Conservation (phyloP, 352 stramenopile species). For the Globisporangium cystogenes region DNA sequence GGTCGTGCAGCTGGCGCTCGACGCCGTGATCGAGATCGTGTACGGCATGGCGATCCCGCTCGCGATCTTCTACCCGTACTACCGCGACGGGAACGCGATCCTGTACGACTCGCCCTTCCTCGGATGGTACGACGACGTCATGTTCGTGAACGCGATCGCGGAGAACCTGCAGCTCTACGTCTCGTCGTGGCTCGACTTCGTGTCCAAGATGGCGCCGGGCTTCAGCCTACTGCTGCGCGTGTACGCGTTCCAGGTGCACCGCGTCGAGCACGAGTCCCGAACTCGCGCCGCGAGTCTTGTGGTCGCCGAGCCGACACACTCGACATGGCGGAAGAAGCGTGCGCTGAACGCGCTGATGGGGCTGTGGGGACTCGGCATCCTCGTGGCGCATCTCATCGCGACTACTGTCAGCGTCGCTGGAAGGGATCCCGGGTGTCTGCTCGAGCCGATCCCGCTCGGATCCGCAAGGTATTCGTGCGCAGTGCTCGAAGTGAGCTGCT, state of each 20-base stretch:
- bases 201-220: conserved; percentile 6
- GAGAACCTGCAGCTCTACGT: conserved; percentile 11
- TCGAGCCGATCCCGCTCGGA: conserved; percentile 16
- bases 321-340: background rate
- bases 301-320: too few species aligned
- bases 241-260: background rate
- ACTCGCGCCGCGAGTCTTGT: background rate
- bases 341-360: conserved; percentile 3
- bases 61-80: conserved; percentile 25
- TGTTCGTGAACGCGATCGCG: conserved; percentile 8
- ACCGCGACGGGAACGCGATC: conserved; percentile 14
- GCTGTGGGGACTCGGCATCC: conserved; percentile 6
- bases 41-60: conserved; percentile 19
- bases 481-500: conserved; percentile 17
- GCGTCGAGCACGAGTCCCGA: background rate
- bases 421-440: conserved; percentile 5
- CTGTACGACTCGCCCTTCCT: conserved; percentile 8
- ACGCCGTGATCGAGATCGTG: conserved; percentile 12
- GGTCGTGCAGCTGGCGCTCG: conserved; percentile 7
- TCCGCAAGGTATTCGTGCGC: conserved; percentile 11
- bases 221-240: conserved; percentile 4
- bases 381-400: conserved; percentile 7
- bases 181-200: conserved; percentile 12
- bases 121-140: conserved; percentile 11
- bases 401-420: background rate